Base-by-base conservation (phyloP, 2,329 filamentous ascomycete genomes). In the Malbranchea cinnamomea region DNA sequence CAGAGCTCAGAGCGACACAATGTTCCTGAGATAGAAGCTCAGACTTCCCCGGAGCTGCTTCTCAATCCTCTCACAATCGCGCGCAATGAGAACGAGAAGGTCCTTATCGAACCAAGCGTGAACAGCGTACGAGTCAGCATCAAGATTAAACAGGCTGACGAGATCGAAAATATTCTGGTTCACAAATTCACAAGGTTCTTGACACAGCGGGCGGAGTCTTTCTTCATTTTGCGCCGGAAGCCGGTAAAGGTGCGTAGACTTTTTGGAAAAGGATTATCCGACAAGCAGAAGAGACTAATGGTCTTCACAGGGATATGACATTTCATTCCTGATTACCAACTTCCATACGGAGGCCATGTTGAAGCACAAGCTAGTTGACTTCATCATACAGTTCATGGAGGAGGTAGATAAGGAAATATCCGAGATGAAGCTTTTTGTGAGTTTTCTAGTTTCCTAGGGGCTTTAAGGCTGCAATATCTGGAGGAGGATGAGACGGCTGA, bases 381-480 rank as follows among this genome's bases (percentile, higher is more conserved):
- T 98, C 50, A 92, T 98, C 44, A 94, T 98, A 42, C 78, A 95
- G 50, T 98, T 98, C 50, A 95, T 98, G 87, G 87, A 98, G 58
- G 89, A 98, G 56, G 91, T 98, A 4, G 91, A 98, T 58, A 98
- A 98, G 67, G 89, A 98, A 59, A 98, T 98, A 37, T 95, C 89
- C 3, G 91, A 98, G 62, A 95, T 98, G 89, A 98, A 98, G 70
- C 78, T 98, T 48, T 98, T 98, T 59, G 87, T 94, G 70, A 44
- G 82, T 65, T 24, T 18, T 26, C n/a, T 24, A 12, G 2, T 22
- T 16, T 7, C 9, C 9, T 11, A 13, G 26, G 13, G 9, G 6
- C n/a, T n/a, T n/a, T n/a, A n/a, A n/a, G n/a, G n/a, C 3, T 23
- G 5, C n/a, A 20, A 4, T 27, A 19, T 10, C 11, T 11, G 8